These are phyloP conservation scores for Umbelopsis vinacea DNA, from an alignment of 192 early-diverging fungal genomes.

Conservation along the genomic window DNA sequence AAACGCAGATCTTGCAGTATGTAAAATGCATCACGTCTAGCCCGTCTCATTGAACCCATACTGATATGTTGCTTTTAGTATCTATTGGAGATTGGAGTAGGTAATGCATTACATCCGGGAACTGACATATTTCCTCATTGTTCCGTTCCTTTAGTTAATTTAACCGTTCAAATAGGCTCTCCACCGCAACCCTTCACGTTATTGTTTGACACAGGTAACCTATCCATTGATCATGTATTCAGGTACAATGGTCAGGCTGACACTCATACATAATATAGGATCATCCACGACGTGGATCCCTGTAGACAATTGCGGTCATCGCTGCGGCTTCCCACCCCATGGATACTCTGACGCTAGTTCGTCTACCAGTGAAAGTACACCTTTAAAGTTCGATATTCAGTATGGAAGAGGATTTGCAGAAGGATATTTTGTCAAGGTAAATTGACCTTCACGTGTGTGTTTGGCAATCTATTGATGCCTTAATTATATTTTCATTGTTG, in stretches of 20 bases:
- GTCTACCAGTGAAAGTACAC: conserved; percentile 6
- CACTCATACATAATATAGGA: not conserved
- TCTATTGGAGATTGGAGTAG: conserved; percentile 10
- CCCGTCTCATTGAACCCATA: not conserved
- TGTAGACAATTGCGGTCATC: conserved; percentile 24
- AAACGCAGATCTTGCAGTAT: conserved; percentile 19
- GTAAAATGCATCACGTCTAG: not conserved
- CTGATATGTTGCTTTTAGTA: not conserved
- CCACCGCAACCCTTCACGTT: conserved; percentile 43
- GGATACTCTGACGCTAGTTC: conserved; percentile 10
- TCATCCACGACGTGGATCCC: conserved; percentile 43
- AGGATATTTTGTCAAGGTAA: conserved; percentile 33
- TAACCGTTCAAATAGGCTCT: conserved; percentile 21
- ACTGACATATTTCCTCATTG: not conserved
- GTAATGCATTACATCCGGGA: not conserved
- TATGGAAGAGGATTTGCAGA: conserved; percentile 38
- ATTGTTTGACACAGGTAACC: conserved; percentile 36
- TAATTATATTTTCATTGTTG: not conserved
- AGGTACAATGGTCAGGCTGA: not conserved
- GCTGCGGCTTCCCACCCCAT: conserved; percentile 34
- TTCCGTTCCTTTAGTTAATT: not conserved
- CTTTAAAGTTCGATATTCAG: conserved; percentile 27
- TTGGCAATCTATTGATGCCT: not conserved
- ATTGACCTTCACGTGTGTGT: not conserved
- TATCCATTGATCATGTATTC: not conserved